Evolutionary conservation across 2,329 filamentous ascomycete species (phyloP).

Genomic region (Graphilbum fragrans): DNA sequence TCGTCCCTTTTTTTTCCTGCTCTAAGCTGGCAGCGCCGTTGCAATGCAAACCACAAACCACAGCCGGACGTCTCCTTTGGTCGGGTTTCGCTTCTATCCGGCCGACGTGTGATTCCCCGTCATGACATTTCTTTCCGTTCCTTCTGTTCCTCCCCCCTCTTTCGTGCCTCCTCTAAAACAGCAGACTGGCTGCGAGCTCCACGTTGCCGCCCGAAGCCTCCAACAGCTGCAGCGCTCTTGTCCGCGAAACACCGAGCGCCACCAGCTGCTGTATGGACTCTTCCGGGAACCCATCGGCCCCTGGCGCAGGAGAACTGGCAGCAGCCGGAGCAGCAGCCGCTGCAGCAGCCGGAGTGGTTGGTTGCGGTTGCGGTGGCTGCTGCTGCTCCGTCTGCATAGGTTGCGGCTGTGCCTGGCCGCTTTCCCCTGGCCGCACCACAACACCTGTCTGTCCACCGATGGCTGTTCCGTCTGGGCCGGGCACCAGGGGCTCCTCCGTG

Average conservation of each 20-base stretch:
- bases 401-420: background rate
- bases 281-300: slow-evolving; percentile 31
- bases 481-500: slow-evolving; percentile 69
- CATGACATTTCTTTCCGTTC: no score
- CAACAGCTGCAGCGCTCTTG: slow-evolving; percentile 68
- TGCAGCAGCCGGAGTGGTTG: background rate
- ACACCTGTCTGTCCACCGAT: slow-evolving; percentile 78
- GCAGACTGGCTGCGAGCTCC: slow-evolving; percentile 72
- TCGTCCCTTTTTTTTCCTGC: no score
- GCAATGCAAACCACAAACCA: no score
- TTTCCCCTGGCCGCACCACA: slow-evolving; percentile 38
- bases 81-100: no score
- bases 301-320: slow-evolving; percentile 12
- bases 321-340: slow-evolving; percentile 5
- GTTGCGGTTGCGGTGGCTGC: background rate
- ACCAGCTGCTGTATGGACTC: slow-evolving; percentile 66
- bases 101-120: no score
- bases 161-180: slow-evolving; percentile 40
- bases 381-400: background rate
- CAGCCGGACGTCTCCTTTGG: no score
- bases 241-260: slow-evolving; percentile 63
- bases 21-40: no score
- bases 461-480: slow-evolving; percentile 77
- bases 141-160: no score
- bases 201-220: slow-evolving; percentile 77